Base-by-base conservation (phyloP, 2,329 filamentous ascomycete genomes). In the Colletotrichum orbiculare region DNA sequence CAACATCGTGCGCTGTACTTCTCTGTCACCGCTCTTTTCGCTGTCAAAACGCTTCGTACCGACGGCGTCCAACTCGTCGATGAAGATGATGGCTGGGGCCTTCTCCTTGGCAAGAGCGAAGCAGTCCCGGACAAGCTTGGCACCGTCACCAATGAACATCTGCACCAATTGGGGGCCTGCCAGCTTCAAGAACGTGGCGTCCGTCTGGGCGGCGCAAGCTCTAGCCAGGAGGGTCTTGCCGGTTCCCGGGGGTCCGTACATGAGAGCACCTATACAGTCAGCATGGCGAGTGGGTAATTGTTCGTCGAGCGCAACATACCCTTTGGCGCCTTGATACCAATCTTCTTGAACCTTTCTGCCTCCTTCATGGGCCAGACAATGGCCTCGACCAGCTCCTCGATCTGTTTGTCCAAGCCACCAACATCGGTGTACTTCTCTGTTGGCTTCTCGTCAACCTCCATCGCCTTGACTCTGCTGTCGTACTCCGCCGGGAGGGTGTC, bases 321-420 rank as follows among this genome's bases (percentile, higher is more conserved):
- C 83, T 99, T 99, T 12, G 96, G 96, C 45, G 96, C 95, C 83
- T 99, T 99, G 85, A 99, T 99, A 71, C 96, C 96, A 74, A 99
- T 97, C 87, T 97, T 98, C 87, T 97, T 98, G 84, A 99, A 99
- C 17, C 95, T 89, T 73, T 99, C 96, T 2, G 96, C 94, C 82
- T 99, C 95, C 87, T 98, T 98, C 96, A 99, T 99, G 2, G 96
- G 96, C 95, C 95, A 98, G 37, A 99, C 96, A 54, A 99, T 96
- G 60, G 96, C 96, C 82, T 99, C 96, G 8, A 99, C 94, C 59
- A 99, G 87, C 82, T 99, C 96, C 78, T 97, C 95, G 75, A 99
- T 99, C 84, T 99, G 96, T 83, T 99, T 99, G 81, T 97, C 94
- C 73, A 99, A 80, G 55, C 96, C 96, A 81, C 96, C 96, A 12